phyloP scores from a whole-genome alignment of 1,284 basidiomycete species.

The Malassezia caprae region DNA sequence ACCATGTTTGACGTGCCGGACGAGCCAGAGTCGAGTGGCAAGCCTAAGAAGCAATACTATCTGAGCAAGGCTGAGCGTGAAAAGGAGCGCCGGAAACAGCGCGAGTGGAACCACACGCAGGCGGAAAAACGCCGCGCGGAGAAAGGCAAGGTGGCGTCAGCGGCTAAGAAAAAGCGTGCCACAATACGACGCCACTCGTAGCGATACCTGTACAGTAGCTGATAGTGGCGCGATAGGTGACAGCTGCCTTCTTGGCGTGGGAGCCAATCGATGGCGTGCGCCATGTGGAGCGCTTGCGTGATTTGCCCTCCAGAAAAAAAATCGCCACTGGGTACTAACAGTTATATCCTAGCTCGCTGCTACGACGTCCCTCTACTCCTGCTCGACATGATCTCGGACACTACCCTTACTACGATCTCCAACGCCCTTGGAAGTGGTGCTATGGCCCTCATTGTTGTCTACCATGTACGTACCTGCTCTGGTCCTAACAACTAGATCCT shows the following conservation, averaged over 20 bases:
- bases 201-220: not conserved
- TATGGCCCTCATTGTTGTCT: constrained; percentile 16
- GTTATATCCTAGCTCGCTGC: not conserved
- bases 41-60: constrained; percentile 5
- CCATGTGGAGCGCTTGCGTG: constrained; percentile 10
- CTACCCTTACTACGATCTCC: constrained; percentile 4
- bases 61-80: constrained; percentile 9
- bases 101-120: constrained; percentile 8
- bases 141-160: not conserved
- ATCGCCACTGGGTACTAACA: not conserved
- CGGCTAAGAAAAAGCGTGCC: not conserved
- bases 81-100: constrained; percentile 10
- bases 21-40: not conserved
- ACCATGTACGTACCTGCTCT: constrained; percentile 10
- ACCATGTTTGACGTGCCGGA: not conserved
- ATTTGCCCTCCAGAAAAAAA: constrained; percentile 1
- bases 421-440: constrained; percentile 12
- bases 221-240: not conserved
- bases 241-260: not conserved
- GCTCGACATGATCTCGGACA: constrained; percentile 14
- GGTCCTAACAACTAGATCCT: constrained; percentile 6
- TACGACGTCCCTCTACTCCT: not conserved
- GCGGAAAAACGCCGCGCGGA: constrained; percentile 11
- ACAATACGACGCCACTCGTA: not conserved
- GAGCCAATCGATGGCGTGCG: not conserved